Evolutionary conservation across 179 eudicot genomes (phyloP), one percentile per base, ranked within the genome.

Genomic region (Sideroxylon spinosum): DNA sequence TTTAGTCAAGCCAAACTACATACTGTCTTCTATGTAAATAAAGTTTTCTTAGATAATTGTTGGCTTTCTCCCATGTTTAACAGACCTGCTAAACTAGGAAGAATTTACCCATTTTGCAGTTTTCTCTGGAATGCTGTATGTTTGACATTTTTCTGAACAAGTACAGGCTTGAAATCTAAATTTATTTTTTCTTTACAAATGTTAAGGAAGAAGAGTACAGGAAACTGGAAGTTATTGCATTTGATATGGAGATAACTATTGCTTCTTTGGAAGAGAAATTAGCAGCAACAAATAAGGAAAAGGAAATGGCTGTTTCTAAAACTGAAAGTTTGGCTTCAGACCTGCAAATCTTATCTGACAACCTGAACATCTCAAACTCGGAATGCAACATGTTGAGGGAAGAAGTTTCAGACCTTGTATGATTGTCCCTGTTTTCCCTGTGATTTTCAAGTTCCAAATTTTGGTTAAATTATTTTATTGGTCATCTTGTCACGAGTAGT

Each of bases 181-280:
- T 50, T 11, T 49, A 23, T 20, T 67, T 25, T 82, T 77, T 46
- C 19, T 85, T 79, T 72, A 37, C 74, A 63, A 55, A 55, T 55
- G 23, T 79, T 67, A 81, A 92, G 98, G 97, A 90, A 65, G 97
- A 90, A 65, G 99, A 95, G 37, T 92, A 90, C 84, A 86, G 81
- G 88, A 92, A 81, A 80, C 86, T 95, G 85, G 99, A 95, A 88
- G 94, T 95, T 81, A 92, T 93, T 69, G 97, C 94, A 67, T 93
- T 94, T 83, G 98, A 95, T 84, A 94, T 94, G 98, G 99, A 95
- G 84, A 74, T 92, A 67, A 90, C 95, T 65, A 95, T 95, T 82
- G 95, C 89, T 82, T 89, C 98, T 78, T 77, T 95, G 68, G 97
- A 91, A 85, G 97, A 88, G 62, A 86, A 89, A 80, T 89, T 93